Base-by-base conservation (phyloP, 2,329 filamentous ascomycete species). In the Xylaria sp. region DNA sequence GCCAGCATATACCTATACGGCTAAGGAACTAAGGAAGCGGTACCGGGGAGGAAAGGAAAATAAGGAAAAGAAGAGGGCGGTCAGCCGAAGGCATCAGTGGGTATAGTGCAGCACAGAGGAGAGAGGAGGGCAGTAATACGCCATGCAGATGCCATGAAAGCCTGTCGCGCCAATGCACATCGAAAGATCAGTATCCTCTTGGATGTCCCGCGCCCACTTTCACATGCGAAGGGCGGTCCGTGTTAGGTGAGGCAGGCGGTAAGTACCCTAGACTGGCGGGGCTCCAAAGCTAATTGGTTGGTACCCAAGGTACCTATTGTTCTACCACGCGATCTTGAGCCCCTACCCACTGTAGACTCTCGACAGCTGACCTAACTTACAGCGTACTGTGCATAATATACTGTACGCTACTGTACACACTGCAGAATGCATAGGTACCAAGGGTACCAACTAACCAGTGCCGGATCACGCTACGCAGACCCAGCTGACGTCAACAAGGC, bases 161-260 rank as follows among this genome's bases (percentile, higher is more conserved):
- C 33, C 33, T 33, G 33, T 33, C 33, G 33, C 33, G 33, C 33
- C 33, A 33, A 33, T 59, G 53, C 53, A 33, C 48, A 64, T 51
- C 11, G 51, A 57, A 33, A 42, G 60, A 49, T 36, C 63, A 46
- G 63, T 57, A 64, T 59, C 59, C 38, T 59, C 42, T 11, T 13
- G 10, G 10, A 13, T 38, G 36, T 38, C 2, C 40, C 17, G 46
- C 56, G 59, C 67, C 71, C 71, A 70, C 71, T 71, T 71, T 72
- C 71, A 72, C 71, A 72, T 72, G 71, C 65, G 66, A 23, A 65
- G 33, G 59, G 33, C 60, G 54, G 68, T 31, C 54, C 62, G 33
- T 33, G 7, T 33, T 33, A 33, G 33, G 33, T 33, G 33, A 33
- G 33, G 33, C 33, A 33, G 33, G 33, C 33, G 33, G 33, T 33